Evolutionary conservation across 306 rosid species (phyloP), one percentile per base, ranked within the genome.

Genomic region (Aeschynomene evenia): DNA sequence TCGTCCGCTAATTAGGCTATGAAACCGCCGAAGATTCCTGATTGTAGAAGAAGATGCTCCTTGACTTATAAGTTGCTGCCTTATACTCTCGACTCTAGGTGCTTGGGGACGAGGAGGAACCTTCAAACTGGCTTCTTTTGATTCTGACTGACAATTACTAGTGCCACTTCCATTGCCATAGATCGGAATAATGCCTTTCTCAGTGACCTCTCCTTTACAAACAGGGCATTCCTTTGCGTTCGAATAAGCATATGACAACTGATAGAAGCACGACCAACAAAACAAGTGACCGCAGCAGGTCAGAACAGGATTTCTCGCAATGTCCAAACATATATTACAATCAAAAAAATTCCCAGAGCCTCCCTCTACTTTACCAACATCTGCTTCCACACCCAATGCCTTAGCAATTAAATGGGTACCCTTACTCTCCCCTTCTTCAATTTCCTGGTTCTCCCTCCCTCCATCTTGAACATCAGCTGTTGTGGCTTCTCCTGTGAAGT

Each of bases 251-350:
- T 74, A 81, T 0, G 89, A 64, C 68, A 89, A 76, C 65, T 78
- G 84, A 76, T 74, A 88, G 79, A 86, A 88, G 82, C 98, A 92
- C 26, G 96, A 72, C 98, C 98, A 92, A 64, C 98, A 92, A 84
- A 86, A 92, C 85, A 92, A 71, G 79, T 92, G 98, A 71, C 98
- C 98, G 63, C 98, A 92, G 68, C 92, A 89, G 2, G 98, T 92
- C 80, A 92, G 79, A 40, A 92, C 70, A 61, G 95, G 98, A 76
- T 92, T 89, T 55, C 63, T 84, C 3, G 96, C 91, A 77, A 55
- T 71, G 22, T 72, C 82, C 58, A 87, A 42, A 72, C 98, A 92
- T 11, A 86, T 79, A 52, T 88, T 72, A 79, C 98, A 92, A 76
- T 92, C 95, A 22, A 36, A 92, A 64, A 84, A 77, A 6, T 72